Base-by-base conservation (phyloP, 129 eudicot species). In the Oenanthe sinensis region DNA sequence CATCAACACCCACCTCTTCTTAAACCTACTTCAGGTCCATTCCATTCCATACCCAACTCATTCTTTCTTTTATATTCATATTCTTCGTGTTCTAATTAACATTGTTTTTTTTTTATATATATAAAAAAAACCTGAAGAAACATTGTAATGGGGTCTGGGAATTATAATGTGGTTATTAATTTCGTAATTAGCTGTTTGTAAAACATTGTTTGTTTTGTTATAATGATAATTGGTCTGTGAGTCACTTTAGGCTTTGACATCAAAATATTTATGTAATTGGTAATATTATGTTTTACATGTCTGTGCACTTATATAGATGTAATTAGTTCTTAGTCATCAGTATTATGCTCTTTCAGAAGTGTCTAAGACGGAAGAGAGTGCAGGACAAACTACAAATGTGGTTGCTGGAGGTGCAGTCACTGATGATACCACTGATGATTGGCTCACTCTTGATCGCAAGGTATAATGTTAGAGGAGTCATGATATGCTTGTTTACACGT, bases 1-100 rank as follows among this genome's bases (percentile, higher is more conserved):
- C 90, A 92, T 5, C 96, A 93, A 58, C 98, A 94, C 77, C 96
- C 88, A 63, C 92, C 94, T 79, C 87, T 90, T 80, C 91, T 90
- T 71, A 87, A 91, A 85, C 97, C 91, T 74, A 87, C 90, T 88
- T 91, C 96, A 88, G 98, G 97, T 91, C 55, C 44, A 22, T 33
- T 33, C 36, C 36, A 33, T 33, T 33, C 36, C 36, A 33, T 33
- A 33, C 36, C 36, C 14, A 46, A 39, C 42, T 39, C 42, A 39
- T 39, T 10, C n/a, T n/a, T 44, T 20, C 19, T 20, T 60, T 39
- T 75, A 22, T 33, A 37, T 77, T 43, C 1, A 15, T 74, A 4
- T 20, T 43, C 0, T 22, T 43, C 9, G 9, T 72, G 22, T 6
- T 17, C 60, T 60, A 60, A 60, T 28, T 14, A 28, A 28, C 71